phyloP scores from a whole-genome alignment of 352 stramenopile genomes.

The Globisporangium irregulare region DNA sequence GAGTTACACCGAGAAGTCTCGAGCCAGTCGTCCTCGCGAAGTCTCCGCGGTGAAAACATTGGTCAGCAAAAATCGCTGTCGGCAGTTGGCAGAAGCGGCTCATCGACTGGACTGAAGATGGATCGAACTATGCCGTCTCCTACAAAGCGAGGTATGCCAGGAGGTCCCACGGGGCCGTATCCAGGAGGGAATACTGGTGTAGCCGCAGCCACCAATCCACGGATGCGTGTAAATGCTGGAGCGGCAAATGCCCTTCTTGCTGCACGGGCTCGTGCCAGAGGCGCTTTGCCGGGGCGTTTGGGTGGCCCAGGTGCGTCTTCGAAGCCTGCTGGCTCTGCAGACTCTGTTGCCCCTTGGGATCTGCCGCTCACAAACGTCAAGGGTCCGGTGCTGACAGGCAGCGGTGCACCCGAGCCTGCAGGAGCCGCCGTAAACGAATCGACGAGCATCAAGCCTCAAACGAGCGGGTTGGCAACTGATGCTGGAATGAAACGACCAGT shows the following conservation, averaged over 20 bases:
- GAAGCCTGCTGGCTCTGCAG: slow-evolving; percentile 23
- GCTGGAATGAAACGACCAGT: neutral
- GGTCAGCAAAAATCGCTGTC: slow-evolving; percentile 6
- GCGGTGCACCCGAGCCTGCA: slow-evolving; percentile 6
- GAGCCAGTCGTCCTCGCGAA: slow-evolving; percentile 46
- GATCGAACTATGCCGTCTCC: slow-evolving; percentile 46
- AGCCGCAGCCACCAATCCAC: slow-evolving; percentile 15
- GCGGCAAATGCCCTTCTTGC: slow-evolving; percentile 73
- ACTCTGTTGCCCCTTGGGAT: slow-evolving; percentile 72
- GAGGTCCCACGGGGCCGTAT: slow-evolving; percentile 23
- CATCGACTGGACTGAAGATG: slow-evolving; percentile 21
- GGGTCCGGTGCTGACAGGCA: slow-evolving; percentile 17
- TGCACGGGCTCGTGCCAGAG: slow-evolving; percentile 59
- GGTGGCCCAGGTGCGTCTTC: slow-evolving; percentile 40
- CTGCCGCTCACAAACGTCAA: slow-evolving; percentile 53
- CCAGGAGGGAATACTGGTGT: slow-evolving; percentile 20
- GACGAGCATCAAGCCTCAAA: neutral
- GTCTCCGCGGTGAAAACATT: slow-evolving; percentile 19
- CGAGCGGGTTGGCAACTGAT: slow-evolving; percentile 4
- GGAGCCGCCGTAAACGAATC: neutral
- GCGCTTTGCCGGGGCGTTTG: slow-evolving; percentile 45
- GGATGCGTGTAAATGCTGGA: slow-evolving; percentile 45
- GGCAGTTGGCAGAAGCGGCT: slow-evolving; percentile 10
- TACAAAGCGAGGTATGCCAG: slow-evolving; percentile 36
- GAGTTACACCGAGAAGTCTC: slow-evolving; percentile 48